These are phyloP conservation scores for Vicia sativa DNA, from an alignment of 306 rosid species.

Conservation along the genomic window DNA sequence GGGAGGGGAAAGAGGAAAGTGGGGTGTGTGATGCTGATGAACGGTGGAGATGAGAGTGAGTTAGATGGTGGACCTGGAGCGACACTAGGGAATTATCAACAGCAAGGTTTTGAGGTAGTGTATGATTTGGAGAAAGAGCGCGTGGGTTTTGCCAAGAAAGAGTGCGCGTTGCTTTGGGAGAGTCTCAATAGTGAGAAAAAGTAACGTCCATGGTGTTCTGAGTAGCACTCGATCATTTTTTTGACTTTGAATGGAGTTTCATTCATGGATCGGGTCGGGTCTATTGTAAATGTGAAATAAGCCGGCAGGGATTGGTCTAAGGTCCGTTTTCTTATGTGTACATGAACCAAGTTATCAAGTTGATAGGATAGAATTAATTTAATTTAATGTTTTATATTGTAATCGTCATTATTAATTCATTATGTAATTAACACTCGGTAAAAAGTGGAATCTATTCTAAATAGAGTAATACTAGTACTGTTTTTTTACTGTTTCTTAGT, in stretches of 20 bases:
- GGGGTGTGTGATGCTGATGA: constrained; percentile 91
- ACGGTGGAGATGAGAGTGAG: constrained; percentile 88
- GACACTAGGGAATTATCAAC: constrained; percentile 87
- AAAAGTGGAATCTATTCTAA: neutral
- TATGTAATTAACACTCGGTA: constrained; percentile 9
- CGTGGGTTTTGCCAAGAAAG: constrained; percentile 80
- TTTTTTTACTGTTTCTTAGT: too few relatives aligned
- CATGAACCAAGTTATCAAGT: neutral
- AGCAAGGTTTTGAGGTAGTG: constrained; percentile 86
- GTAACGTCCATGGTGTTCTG: constrained; percentile 6
- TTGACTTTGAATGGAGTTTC: neutral
- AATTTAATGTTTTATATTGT: neutral
- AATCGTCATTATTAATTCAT: neutral
- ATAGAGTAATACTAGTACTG: too few relatives aligned
- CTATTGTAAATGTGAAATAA: constrained; percentile 18
- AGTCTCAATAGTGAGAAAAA: constrained; percentile 46
- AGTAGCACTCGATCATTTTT: constrained; percentile 4
- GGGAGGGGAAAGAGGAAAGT: constrained; percentile 50
- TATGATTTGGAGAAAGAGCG: constrained; percentile 76
- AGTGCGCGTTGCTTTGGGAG: constrained; percentile 89
- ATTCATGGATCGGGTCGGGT: constrained; percentile 12
- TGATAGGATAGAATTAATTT: neutral
- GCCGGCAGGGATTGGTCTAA: neutral
- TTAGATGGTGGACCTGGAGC: constrained; percentile 84
- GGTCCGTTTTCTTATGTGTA: neutral